These are phyloP conservation scores for Candida sithepensis DNA, from an alignment of 805 yeast genomes.

Conservation along the genomic window DNA sequence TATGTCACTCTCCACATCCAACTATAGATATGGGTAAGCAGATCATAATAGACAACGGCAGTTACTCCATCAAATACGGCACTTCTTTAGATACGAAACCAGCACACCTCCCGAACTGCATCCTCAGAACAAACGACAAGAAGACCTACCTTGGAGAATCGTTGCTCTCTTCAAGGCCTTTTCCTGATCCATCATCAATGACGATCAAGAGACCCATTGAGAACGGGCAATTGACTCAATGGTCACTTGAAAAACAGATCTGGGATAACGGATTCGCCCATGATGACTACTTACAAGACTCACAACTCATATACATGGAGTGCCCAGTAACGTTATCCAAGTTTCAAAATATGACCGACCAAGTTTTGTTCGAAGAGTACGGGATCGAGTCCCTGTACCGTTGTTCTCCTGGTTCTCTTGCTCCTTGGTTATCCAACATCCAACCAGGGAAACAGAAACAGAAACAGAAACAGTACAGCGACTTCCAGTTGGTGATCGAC, in stretches of 20 bases:
- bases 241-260: constrained; percentile 85
- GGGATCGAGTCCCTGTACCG: constrained; percentile 72
- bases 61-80: constrained; percentile 75
- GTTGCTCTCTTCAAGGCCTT: constrained; percentile 31
- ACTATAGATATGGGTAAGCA: constrained; percentile 21
- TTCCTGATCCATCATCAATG: constrained; percentile 73
- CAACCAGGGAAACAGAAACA: background rate
- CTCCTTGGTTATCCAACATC: constrained; percentile 60
- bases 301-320: constrained; percentile 71
- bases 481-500: constrained; percentile 79
- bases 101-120: constrained; percentile 57
- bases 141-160: constrained; percentile 64
- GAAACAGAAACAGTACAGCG: constrained; percentile 28
- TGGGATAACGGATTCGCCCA: constrained; percentile 77
- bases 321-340: constrained; percentile 79
- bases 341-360: constrained; percentile 81
- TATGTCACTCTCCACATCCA: too few relatives aligned
- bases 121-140: constrained; percentile 75
- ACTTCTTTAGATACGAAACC: constrained; percentile 42
- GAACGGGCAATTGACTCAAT: constrained; percentile 81
- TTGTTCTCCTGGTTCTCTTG: constrained; percentile 55
- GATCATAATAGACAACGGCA: constrained; percentile 85
- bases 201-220: constrained; percentile 79
- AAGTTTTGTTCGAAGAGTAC: constrained; percentile 90
- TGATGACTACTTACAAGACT: constrained; percentile 43